Evolutionary conservation across 129 eudicot species (phyloP).

Genomic region (Flaveria brownii): DNA sequence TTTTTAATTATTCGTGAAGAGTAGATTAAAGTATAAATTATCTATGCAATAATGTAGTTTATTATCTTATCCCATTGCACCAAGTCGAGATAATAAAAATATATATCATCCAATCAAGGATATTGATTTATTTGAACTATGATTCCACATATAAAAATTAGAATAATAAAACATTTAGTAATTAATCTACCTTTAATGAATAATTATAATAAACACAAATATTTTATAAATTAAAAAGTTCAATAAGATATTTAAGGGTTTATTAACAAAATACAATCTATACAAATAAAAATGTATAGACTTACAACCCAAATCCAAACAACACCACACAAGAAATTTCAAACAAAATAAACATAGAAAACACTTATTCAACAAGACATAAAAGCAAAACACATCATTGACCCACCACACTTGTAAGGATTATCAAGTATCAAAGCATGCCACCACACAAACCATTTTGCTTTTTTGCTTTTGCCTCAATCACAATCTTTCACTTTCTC

Average conservation of each 20-base stretch:
- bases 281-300: conserved; percentile 35
- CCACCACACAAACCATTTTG: conserved; percentile 31
- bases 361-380: conserved; percentile 19
- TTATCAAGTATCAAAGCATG: conserved; percentile 20
- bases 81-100: neutral
- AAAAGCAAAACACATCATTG: conserved; percentile 23
- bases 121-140: neutral
- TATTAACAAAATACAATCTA: conserved; percentile 26
- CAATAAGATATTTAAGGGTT: neutral
- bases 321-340: conserved; percentile 30
- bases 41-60: neutral
- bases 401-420: conserved; percentile 24
- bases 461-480: conserved; percentile 24
- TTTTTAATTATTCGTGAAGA: neutral
- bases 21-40: neutral
- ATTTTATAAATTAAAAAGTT: neutral
- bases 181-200: neutral
- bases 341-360: conserved; percentile 19
- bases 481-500: conserved; percentile 48
- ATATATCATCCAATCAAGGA: neutral
- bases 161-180: neutral
- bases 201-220: neutral
- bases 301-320: conserved; percentile 20
- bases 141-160: neutral
- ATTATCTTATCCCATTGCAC: neutral